Evolutionary conservation across 2,329 filamentous ascomycete species (phyloP), one percentile per base, ranked within the genome.

Genomic region (Alternaria tenuissima): DNA sequence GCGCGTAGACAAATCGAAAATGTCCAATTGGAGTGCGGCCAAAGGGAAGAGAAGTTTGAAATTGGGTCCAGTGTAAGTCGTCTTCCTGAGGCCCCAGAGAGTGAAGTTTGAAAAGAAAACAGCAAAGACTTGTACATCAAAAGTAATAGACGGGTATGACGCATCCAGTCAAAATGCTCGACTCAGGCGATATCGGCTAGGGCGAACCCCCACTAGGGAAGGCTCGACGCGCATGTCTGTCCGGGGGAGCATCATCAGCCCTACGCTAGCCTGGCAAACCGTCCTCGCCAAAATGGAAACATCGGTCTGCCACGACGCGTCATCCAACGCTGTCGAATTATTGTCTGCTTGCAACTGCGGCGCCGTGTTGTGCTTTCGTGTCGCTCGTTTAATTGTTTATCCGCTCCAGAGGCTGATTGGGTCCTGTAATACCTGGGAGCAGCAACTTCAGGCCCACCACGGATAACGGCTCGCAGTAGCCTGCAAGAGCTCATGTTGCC

Each of bases 151-250:
- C 28, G 51, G 43, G 57, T 62, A 70, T 68, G 68, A 70, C 68
- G 66, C 67, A 63, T 61, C 55, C 48, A 41, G 52, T 26, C 56
- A 65, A 64, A 66, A 59, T 64, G 57, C 53, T 64, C 64, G 66
- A 67, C 65, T 64, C 62, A 67, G 59, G 59, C 73, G 74, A 75
- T 68, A 74, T 76, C 74, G 73, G 74, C 57, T 64, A 57, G 53
- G 26, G 41, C 32, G 57, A 58, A 58, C 61, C 66, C 67, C 66
- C 66, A 65, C 62, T 48, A 64, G 64, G 59, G 58, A 65, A 55
- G 24, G 24, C 32, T 32, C 24, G 46, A 28, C 12, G 68, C 72
- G 24, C 24, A 26, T 26, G 24, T 26, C 24, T 26, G 24, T 26
- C 24, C 2, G 24, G 24, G 24, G 24, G 24, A 26, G 24, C 24